phyloP scores from a whole-genome alignment of 2,329 filamentous ascomycete species.

The Proliferodiscus dingleyae region DNA sequence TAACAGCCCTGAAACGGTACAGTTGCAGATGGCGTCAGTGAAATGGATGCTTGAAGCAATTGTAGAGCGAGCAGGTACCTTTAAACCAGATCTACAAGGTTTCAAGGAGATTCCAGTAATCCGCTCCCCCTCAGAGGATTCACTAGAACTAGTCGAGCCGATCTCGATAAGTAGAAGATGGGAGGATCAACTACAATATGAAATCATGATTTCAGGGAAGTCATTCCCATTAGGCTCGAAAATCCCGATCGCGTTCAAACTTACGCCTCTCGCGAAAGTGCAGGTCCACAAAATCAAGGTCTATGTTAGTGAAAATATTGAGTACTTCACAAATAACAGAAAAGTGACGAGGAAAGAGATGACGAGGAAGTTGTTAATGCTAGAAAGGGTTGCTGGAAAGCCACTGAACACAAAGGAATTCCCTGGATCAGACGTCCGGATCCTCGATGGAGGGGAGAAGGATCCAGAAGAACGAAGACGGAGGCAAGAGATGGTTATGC shows the following conservation, averaged over 20 bases:
- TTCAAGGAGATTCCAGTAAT: constrained; percentile 64
- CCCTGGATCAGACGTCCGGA: constrained; percentile 59
- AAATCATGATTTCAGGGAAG: constrained; percentile 74
- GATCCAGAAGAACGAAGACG: constrained; percentile 41
- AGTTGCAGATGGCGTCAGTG: constrained; percentile 64
- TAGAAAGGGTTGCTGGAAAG: constrained; percentile 66
- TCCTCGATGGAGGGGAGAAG: constrained; percentile 62
- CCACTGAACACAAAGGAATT: constrained; percentile 61
- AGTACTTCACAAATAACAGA: constrained; percentile 65
- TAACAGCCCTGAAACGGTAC: constrained; percentile 66
- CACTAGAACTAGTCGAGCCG: constrained; percentile 66
- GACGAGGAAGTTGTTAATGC: constrained; percentile 61
- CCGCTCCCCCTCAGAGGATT: constrained; percentile 64
- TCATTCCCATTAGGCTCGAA: constrained; percentile 68
- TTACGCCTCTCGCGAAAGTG: constrained; percentile 69
- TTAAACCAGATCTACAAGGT: constrained; percentile 63
- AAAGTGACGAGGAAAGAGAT: constrained; percentile 63
- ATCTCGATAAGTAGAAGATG: constrained; percentile 72
- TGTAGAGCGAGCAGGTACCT: constrained; percentile 65
- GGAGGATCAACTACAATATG: constrained; percentile 73
- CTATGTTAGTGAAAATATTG: constrained; percentile 66
- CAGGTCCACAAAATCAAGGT: constrained; percentile 72
- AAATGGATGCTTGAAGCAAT: constrained; percentile 66
- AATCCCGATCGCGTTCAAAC: constrained; percentile 70
- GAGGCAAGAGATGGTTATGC: constrained; percentile 31